Conservation (phyloP, 225 moss, liverwort and hornwort species). For the Straminergon stramineum region DNA sequence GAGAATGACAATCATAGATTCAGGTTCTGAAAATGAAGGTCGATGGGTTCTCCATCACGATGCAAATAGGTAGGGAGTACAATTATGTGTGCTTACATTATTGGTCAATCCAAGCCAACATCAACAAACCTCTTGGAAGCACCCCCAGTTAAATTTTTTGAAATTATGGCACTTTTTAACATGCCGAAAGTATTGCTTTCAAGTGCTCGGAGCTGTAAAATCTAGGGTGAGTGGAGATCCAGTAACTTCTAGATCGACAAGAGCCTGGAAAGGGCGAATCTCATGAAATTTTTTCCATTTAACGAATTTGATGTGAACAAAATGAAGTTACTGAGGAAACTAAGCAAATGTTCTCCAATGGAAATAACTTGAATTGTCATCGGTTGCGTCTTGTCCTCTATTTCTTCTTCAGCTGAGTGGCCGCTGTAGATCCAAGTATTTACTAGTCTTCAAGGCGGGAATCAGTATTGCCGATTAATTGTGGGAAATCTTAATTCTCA, state of each 20-base stretch:
- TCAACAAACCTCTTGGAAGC: background rate
- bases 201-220: background rate
- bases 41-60: background rate
- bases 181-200: no score
- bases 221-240: no score
- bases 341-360: no score
- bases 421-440: background rate
- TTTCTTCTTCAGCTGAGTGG: background rate
- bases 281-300: background rate
- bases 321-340: no score
- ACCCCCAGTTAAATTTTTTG: background rate
- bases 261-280: background rate
- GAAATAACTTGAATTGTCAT: background rate
- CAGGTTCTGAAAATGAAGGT: background rate
- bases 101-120: background rate
- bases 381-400: background rate
- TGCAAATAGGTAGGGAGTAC: background rate
- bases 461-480: background rate
- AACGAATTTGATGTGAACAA: background rate
- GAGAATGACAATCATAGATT: background rate
- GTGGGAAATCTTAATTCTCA: background rate
- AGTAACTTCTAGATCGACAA: background rate
- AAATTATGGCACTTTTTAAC: background rate
- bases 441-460: background rate
- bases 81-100: background rate